These are phyloP conservation scores for Hirschioporus abietinus DNA, from an alignment of 768 basidiomycete genomes.

Conservation along the genomic window DNA sequence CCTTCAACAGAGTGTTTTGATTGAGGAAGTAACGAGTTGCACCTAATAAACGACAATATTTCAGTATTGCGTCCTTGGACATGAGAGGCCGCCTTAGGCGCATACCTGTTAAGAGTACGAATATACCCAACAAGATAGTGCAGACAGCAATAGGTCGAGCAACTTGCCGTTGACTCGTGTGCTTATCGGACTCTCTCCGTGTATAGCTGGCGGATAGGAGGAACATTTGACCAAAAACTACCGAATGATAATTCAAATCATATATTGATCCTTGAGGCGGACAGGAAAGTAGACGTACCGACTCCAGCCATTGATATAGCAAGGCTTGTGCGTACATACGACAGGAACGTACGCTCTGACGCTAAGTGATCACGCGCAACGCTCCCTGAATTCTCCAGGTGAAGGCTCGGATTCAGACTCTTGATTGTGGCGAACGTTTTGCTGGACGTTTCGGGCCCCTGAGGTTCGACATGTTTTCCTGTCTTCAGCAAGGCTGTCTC, in stretches of 20 bases:
- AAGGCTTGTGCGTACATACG: constrained; percentile 48
- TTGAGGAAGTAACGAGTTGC: neutral
- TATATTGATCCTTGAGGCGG: neutral
- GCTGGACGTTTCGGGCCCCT: neutral
- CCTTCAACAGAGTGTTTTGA: neutral
- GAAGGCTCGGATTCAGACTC: constrained; percentile 19
- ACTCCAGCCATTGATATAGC: constrained; percentile 43
- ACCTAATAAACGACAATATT: neutral
- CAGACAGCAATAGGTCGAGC: neutral
- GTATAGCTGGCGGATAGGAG: neutral
- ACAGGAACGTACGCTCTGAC: constrained; percentile 45
- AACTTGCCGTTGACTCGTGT: neutral
- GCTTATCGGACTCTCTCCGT: neutral
- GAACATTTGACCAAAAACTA: constrained; percentile 3
- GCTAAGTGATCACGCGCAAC: constrained; percentile 51
- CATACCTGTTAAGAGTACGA: neutral
- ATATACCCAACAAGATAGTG: neutral
- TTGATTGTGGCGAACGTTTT: neutral
- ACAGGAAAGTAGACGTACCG: constrained; percentile 24
- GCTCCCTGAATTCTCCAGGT: constrained; percentile 40
- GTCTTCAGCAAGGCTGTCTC: neutral
- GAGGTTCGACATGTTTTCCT: neutral
- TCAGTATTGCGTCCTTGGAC: neutral
- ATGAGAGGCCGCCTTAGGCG: too few relatives aligned
- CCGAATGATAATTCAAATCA: neutral